Base-by-base conservation (phyloP, 306 rosid genomes). In the Adenanthera pavonina region DNA sequence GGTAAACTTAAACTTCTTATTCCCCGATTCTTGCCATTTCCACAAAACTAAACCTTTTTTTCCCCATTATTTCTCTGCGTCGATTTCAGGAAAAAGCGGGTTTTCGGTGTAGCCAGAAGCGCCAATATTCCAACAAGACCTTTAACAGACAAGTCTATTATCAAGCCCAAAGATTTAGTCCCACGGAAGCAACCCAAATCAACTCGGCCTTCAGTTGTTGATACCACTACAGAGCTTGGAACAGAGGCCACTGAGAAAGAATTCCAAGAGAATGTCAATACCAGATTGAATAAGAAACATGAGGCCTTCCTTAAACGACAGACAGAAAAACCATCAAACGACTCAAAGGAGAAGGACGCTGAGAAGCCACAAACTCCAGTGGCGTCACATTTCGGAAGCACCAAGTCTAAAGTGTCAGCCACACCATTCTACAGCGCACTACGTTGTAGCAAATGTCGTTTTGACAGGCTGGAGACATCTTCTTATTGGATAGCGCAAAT, bases 361-460 rank as follows among this genome's bases (percentile, higher is more conserved):
- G 43, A 33, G 68, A 41, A 61, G 34, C 68, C 68, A 61, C 41
- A 13, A 61, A 61, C 40, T 61, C 68, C 68, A 1, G 40, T 33
- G 68, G 68, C 5, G 9, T 33, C 68, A 13, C 41, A 33, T 33
- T 30, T 14, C n/a, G 33, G 17, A 61, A 61, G n/a, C 38, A 30
- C n/a, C 41, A 33, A 61, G n/a, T 33, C 43, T 12, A 33, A 33
- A 6, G 14, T 33, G 41, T 34, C 68, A 8, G 41, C 43, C 41
- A 61, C 68, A 61, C 68, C 68, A 33, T 61, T 61, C 41, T 61
- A 33, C 17, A 61, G 68, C 38, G 89, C 89, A 12, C 11, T 54
- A 19, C 40, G 76, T 62, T 86, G 89, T 3, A 86, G 84, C 77
- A 82, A 86, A 67, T 86, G 86, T 9, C 84, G 84, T 35, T 86